Conservation (phyloP, 441 rosid genomes). For the Bocquillonia castaneifolia region DNA sequence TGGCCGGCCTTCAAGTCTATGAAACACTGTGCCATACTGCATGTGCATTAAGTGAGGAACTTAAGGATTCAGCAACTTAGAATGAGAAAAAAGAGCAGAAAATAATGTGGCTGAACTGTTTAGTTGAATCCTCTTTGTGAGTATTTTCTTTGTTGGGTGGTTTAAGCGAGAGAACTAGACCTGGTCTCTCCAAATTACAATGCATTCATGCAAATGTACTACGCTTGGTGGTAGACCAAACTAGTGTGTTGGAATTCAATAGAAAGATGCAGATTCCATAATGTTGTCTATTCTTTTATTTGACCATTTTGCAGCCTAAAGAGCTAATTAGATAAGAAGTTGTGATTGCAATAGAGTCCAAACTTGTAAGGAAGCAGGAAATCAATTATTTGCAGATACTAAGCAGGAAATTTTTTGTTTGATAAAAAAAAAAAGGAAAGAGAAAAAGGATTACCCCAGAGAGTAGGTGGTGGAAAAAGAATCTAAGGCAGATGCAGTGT, state of each 20-base stretch:
- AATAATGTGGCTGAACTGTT: not conserved
- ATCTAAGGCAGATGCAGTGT: conserved; percentile 47
- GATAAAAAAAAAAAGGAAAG: not conserved
- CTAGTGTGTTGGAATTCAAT: not conserved
- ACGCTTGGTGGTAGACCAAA: not conserved
- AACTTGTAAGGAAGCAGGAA: no score
- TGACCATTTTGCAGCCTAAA: no score
- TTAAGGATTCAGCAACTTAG: not conserved
- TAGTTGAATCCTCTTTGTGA: not conserved
- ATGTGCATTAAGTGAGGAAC: conserved; percentile 20
- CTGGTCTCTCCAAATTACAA: not conserved
- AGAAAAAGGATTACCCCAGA: conserved; percentile 36
- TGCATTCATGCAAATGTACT: not conserved
- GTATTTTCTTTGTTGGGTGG: no score
- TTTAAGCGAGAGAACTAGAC: no score
- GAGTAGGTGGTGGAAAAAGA: conserved; percentile 45
- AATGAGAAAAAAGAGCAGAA: not conserved
- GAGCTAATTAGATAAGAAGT: no score
- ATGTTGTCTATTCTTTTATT: no score
- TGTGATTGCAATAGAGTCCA: no score
- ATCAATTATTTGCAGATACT: no score
- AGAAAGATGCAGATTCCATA: no score
- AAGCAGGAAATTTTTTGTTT: no score
- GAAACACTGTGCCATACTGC: conserved; percentile 49
- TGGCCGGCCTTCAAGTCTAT: conserved; percentile 54